phyloP scores from a whole-genome alignment of 2,329 filamentous ascomycete genomes.

The Clonostachys sp. region DNA sequence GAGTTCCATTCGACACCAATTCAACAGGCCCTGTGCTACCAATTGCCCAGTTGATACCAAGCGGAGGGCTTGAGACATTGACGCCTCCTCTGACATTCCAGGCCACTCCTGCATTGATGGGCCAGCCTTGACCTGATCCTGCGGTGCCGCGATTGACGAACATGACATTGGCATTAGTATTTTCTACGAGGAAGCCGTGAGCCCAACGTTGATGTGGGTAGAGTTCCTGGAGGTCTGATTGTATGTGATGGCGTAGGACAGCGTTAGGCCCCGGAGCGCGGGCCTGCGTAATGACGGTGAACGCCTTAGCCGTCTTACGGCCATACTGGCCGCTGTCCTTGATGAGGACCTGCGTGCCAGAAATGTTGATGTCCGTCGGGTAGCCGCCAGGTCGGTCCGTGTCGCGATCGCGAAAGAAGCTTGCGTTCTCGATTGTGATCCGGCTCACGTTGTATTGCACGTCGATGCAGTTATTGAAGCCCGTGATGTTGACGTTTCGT shows the following conservation, averaged over 20 bases:
- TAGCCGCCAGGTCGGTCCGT: not conserved
- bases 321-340: not conserved
- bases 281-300: too few species aligned
- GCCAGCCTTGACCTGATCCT: not conserved
- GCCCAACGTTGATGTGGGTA: not conserved
- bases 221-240: not conserved
- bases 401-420: not conserved
- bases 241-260: not conserved
- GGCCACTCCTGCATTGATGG: not conserved
- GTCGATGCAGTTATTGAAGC: not conserved
- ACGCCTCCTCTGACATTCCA: constrained; percentile 1
- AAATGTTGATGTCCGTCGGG: not conserved
- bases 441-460: not conserved
- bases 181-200: not conserved
- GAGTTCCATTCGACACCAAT: not conserved
- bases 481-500: not conserved
- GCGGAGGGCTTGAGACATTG: not conserved
- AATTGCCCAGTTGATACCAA: not conserved
- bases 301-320: not conserved
- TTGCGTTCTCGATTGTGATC: not conserved
- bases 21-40: not conserved
- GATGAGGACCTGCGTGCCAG: not conserved
- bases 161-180: not conserved
- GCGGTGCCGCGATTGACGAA: not conserved
- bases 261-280: not conserved